Evolutionary conservation across 805 yeast species (phyloP), one percentile per base, ranked within the genome.

Genomic region (Candida dendrica): DNA sequence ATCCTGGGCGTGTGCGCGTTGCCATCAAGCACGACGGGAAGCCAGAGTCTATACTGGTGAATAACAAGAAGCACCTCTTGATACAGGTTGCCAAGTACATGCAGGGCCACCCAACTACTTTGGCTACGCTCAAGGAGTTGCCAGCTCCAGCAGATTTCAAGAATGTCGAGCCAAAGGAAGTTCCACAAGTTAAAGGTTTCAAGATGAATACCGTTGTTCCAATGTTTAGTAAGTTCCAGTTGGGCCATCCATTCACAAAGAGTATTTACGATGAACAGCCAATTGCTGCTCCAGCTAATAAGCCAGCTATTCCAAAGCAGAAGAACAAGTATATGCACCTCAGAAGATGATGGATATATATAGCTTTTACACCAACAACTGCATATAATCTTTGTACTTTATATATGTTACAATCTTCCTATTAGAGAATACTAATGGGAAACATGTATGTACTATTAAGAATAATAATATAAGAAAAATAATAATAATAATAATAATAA

Each of bases 1-100:
- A 91, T 58, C 95, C 97, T 4, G 98, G 98, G n/a, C 74, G 98
- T 55, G 90, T 93, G 30, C 77, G 95, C 50, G 83, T 89, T 18
- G 67, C 79, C 36, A 50, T 87, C 34, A 82, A 79, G 53, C 72
- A 74, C 38, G 63, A 71, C 10, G 79, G 77, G 2, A 52, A 61
- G 22, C 58, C 71, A 10, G 67, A 64, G 13, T 57, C 59, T 15
- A 52, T 56, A 22, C 40, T 53, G 37, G 60, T 67, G 32, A 62
- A 61, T 41, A 76, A 74, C 47, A 89, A 90, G 59, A 77, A 95
- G 52, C 79, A 77, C 38, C 62, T 91, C 37, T 66, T 84, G 60
- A 68, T 69, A 26, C 69, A 70, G 31, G 69, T 91, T 37, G 77
- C 84, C 5, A 70, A 72, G 45, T 84, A 77, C 54, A 58, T 91